These are phyloP conservation scores for Artemisia argyi DNA, from an alignment of 129 eudicot genomes.

Conservation along the genomic window DNA sequence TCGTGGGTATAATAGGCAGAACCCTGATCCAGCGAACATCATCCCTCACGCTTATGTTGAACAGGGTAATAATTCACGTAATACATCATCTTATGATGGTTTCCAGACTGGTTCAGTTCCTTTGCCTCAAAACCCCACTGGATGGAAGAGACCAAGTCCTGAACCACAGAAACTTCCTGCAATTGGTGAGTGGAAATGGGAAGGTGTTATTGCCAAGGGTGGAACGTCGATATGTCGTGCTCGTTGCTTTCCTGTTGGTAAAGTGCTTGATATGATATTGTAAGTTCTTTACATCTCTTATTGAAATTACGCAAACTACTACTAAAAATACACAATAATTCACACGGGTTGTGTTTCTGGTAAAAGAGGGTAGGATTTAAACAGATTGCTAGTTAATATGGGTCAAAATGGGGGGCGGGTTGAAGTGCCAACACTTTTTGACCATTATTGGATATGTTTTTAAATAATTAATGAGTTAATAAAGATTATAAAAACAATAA, in stretches of 20 bases:
- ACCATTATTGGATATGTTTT: not conserved
- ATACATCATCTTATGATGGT: slow-evolving; percentile 43
- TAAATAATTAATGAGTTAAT: not conserved
- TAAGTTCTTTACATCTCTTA: slow-evolving; percentile 47
- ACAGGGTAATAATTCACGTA: slow-evolving; percentile 30
- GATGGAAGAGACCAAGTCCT: slow-evolving; percentile 54
- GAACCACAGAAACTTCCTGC: slow-evolving; percentile 47
- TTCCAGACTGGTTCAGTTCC: slow-evolving; percentile 41
- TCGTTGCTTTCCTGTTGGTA: slow-evolving; percentile 96
- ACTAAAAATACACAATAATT: not conserved
- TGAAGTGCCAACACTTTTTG: not conserved
- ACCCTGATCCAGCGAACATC: slow-evolving; percentile 51
- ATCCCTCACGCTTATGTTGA: slow-evolving; percentile 39
- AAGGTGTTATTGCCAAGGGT: slow-evolving; percentile 89
- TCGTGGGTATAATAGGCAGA: slow-evolving; percentile 40
- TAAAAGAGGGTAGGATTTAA: not conserved
- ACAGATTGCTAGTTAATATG: not conserved
- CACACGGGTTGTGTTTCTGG: not conserved
- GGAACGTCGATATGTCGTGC: slow-evolving; percentile 92
- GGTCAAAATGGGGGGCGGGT: slow-evolving; percentile 1
- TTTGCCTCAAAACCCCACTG: slow-evolving; percentile 43
- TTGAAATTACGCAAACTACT: not conserved
- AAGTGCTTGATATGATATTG: slow-evolving; percentile 71
- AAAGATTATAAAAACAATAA: not conserved
- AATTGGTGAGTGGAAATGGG: slow-evolving; percentile 87